Evolutionary conservation across 208 protist genomes (phyloP), one percentile per base, ranked within the genome.

Genomic region (Sergeia podlipaevii): DNA sequence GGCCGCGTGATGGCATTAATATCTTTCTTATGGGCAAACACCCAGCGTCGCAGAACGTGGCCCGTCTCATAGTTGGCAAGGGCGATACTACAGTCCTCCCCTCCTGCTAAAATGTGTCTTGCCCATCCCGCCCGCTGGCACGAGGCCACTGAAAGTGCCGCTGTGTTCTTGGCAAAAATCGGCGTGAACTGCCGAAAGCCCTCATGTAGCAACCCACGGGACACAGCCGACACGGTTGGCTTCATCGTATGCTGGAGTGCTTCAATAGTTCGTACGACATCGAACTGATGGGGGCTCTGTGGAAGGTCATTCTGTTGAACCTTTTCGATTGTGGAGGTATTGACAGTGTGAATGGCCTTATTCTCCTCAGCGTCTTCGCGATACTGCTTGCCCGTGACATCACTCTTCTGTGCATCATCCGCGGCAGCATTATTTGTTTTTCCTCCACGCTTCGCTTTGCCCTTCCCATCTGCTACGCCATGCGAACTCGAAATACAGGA

Each of bases 41-140:
- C 62, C 72, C 72, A 89, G 42, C 63, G 68, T 28, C 56, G 63
- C 45, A 73, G 55, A n/a, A 80, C 71, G 50, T 83, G 70, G 28
- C 80, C 80, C 7, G 77, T 82, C 33, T 83, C 75, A 54, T 85
- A 87, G 59, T 82, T 76, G 36, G 83, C 36, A 39, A 87, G 49
- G 23, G 69, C 70, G 26, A 89, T 44, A 34, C 62, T 76, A 28
- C 76, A 67, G 69, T 89, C 77, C 45, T 89, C 77, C 8, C 74
- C 72, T 17, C 44, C 78, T 1, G 65, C 65, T 53, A 92, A 59
- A 4, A 87, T 44, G 39, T 84, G 72, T 21, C 54, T 61, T 38
- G 77, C 63, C 20, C 60, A 58, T 39, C 77, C 65, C 39, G 62
- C 65, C 8, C 45, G 45, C 20, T 74, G 55, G 65, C 83, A 91